Conservation (phyloP, 345 rosid genomes). For the Heritiera fomes region DNA sequence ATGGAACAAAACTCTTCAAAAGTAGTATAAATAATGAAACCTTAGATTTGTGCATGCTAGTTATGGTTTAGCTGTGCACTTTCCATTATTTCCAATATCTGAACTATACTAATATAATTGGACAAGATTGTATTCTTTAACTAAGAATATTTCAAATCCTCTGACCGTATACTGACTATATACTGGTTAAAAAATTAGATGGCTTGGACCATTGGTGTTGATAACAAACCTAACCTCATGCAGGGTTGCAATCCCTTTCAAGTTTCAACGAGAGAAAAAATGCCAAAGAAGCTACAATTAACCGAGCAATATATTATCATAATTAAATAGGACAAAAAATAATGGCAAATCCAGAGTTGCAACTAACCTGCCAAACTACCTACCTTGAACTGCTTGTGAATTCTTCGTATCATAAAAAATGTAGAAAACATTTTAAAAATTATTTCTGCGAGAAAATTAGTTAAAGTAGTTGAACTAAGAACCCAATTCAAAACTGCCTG, state of each 20-base stretch:
- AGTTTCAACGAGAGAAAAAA: neutral
- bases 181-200: neutral
- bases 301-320: neutral
- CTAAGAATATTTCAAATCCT: no score
- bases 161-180: neutral
- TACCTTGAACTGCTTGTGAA: slow-evolving; percentile 2
- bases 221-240: neutral
- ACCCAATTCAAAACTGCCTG: slow-evolving; percentile 32
- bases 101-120: neutral
- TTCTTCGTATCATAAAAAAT: neutral
- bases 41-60: no score
- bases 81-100: neutral
- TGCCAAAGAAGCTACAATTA: neutral
- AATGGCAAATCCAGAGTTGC: neutral
- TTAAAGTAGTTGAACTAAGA: slow-evolving; percentile 45
- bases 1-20: no score
- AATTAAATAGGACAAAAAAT: neutral
- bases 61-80: neutral
- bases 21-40: no score
- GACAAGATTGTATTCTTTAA: no score
- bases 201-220: neutral
- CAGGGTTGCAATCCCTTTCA: neutral
- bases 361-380: slow-evolving; percentile 34
- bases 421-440: neutral
- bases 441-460: slow-evolving; percentile 24